Evolutionary conservation across 1,284 basidiomycete species (phyloP).

Genomic region (Sphaerobolus stellatus): DNA sequence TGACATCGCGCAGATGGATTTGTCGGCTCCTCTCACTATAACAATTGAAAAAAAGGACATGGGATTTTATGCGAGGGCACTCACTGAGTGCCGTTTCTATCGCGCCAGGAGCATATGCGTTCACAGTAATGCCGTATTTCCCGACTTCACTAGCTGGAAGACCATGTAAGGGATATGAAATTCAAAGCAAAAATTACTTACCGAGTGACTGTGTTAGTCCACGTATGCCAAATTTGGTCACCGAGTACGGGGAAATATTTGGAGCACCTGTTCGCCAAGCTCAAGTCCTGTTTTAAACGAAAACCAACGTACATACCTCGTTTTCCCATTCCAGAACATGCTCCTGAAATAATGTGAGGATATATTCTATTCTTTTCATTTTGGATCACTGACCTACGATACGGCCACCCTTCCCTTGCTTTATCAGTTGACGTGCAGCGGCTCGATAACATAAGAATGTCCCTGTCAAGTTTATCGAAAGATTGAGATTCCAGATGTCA

Average conservation of each 20-base stretch:
- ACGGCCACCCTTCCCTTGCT: constrained; percentile 36
- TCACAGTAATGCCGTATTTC: constrained; percentile 32
- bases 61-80: no score
- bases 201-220: background rate
- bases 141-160: constrained; percentile 26
- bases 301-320: background rate
- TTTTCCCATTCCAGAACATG: background rate
- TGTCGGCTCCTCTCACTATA: no score
- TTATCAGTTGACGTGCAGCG: constrained; percentile 35
- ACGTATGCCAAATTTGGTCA: background rate
- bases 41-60: no score
- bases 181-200: no score
- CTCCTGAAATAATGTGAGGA: background rate
- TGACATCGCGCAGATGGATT: no score
- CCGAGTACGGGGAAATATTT: background rate
- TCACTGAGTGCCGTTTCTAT: constrained; percentile 10
- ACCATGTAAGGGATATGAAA: no score
- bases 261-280: background rate
- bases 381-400: constrained; percentile 34
- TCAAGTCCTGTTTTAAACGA: background rate
- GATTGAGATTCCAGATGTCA: constrained; percentile 25
- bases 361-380: background rate
- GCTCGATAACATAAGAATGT: constrained; percentile 39
- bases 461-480: constrained; percentile 34
- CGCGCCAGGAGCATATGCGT: constrained; percentile 30